Evolutionary conservation across 2,329 filamentous ascomycete genomes (phyloP).

Genomic region (Colletotrichum musae): DNA sequence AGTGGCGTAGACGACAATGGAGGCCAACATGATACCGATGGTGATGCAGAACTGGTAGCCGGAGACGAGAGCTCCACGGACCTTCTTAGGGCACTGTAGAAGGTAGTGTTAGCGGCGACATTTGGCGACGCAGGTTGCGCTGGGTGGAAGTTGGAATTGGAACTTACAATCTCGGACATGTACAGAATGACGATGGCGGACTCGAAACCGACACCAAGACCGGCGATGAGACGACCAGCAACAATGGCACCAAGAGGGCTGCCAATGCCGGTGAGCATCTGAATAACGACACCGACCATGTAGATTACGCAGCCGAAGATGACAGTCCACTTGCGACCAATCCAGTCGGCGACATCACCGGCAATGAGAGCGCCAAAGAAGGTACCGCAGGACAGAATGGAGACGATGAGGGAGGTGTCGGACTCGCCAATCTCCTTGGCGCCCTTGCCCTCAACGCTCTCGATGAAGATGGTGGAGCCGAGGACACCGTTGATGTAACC

Average conservation of each 20-base stretch:
- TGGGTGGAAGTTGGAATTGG: background rate
- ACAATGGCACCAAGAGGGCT: slow-evolving; percentile 74
- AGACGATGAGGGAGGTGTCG: slow-evolving; percentile 74
- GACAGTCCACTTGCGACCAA: slow-evolving; percentile 81
- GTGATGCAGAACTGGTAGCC: slow-evolving; percentile 90
- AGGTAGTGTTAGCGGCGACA: slow-evolving; percentile 36
- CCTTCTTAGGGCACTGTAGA: slow-evolving; percentile 73
- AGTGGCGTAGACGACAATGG: slow-evolving; percentile 81
- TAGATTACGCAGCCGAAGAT: slow-evolving; percentile 81
- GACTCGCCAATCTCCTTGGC: slow-evolving; percentile 53
- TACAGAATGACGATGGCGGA: slow-evolving; percentile 87
- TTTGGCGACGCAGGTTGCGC: background rate
- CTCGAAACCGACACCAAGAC: slow-evolving; percentile 85
- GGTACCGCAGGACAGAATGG: slow-evolving; percentile 82
- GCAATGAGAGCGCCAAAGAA: slow-evolving; percentile 85
- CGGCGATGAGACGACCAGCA: slow-evolving; percentile 81
- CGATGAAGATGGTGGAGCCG: slow-evolving; percentile 66
- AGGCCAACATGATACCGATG: slow-evolving; percentile 81
- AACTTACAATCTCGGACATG: slow-evolving; percentile 83
- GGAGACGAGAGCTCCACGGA: slow-evolving; percentile 83
- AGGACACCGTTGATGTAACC: slow-evolving; percentile 81
- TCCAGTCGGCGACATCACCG: slow-evolving; percentile 82
- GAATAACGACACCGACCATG: slow-evolving; percentile 76
- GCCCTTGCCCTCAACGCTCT: slow-evolving; percentile 61
- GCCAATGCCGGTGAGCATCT: slow-evolving; percentile 67